A percentile compares a stretch with the other conserved stretches of the same genome.
Evolutionary conservation across 306 rosid genomes (phyloP).

Genomic region (Pterocarpus macrocarpus): DNA sequence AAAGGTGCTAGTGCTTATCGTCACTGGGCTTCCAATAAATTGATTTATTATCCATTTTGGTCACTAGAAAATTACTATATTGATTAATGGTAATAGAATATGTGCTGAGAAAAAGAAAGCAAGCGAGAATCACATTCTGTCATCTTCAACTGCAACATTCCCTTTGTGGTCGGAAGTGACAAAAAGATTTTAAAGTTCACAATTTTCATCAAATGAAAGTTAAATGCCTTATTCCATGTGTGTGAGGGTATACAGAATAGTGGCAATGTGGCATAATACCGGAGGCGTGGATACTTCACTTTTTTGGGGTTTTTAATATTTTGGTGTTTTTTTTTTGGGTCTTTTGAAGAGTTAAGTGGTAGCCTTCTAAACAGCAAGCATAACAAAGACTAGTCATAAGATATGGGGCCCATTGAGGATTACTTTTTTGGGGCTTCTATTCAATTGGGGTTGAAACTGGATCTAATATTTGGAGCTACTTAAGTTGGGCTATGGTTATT

Average conservation of each 20-base stretch:
- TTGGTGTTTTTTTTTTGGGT: no score
- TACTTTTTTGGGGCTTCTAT: background rate
- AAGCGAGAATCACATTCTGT: constrained; percentile 26
- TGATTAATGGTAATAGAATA: background rate
- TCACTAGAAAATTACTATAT: background rate
- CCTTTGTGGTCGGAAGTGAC: constrained; percentile 43
- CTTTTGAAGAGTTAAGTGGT: no score
- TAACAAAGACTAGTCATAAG: background rate
- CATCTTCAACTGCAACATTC: constrained; percentile 37
- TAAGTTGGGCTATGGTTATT: background rate
- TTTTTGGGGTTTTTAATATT: no score
- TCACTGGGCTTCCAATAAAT: constrained; percentile 17
- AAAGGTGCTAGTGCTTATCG: constrained; percentile 36
- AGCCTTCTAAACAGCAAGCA: background rate
- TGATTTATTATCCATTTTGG: background rate
- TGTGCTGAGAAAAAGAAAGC: constrained; percentile 28
- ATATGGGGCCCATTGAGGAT: background rate
- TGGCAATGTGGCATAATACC: background rate
- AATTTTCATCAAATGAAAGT: background rate
- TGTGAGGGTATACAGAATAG: no score
- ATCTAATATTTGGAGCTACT: background rate
- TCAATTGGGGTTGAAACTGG: background rate
- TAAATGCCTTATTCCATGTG: background rate
- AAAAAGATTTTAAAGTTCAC: background rate
- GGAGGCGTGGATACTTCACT: no score